Percentiles rank a stretch among this genome's conserved stretches.
phyloP scores from a whole-genome alignment of 495 filamentous ascomycete genomes.

The Xylaria flabelliformis region DNA sequence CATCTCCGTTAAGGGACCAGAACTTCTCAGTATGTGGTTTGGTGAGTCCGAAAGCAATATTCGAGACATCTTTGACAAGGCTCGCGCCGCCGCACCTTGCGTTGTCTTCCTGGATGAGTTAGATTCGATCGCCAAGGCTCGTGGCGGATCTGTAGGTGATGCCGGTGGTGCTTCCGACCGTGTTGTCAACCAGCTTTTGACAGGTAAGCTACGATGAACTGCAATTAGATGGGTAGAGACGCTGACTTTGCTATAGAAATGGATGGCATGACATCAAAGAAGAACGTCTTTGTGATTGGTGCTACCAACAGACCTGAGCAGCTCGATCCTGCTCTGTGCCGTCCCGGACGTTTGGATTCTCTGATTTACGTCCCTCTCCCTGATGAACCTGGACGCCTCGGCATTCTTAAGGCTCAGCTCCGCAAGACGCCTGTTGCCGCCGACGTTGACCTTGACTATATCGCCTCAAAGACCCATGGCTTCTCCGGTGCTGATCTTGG shows the following conservation, averaged over 20 bases:
- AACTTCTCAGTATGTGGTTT: slow-evolving; percentile 99
- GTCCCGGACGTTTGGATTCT: slow-evolving; percentile 97
- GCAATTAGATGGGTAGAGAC: background rate
- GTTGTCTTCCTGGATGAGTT: slow-evolving; percentile 99
- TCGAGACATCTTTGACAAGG: slow-evolving; percentile 99
- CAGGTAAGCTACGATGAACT: slow-evolving; percentile 65
- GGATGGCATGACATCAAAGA: slow-evolving; percentile 99
- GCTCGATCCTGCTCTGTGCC: slow-evolving; percentile 95
- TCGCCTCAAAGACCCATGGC: slow-evolving; percentile 95
- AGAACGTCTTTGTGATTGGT: slow-evolving; percentile 99
- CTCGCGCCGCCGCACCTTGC: slow-evolving; percentile 95
- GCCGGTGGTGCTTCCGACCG: slow-evolving; percentile 98
- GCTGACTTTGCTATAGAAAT: slow-evolving; percentile 74
- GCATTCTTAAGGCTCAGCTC: slow-evolving; percentile 94
- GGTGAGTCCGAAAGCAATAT: slow-evolving; percentile 99
- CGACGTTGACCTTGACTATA: slow-evolving; percentile 88
- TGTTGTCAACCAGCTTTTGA: slow-evolving; percentile 99
- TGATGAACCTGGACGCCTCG: slow-evolving; percentile 82
- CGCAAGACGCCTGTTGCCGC: slow-evolving; percentile 93
- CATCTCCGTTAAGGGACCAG: slow-evolving; percentile 98
- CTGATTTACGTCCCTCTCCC: slow-evolving; percentile 97
- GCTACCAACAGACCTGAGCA: slow-evolving; percentile 99
- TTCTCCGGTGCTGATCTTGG: slow-evolving; percentile 99
- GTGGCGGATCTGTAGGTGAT: slow-evolving; percentile 96
- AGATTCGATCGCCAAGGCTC: slow-evolving; percentile 98